Base-by-base conservation (phyloP, 192 early-diverging fungal genomes). In the Irineochytrium annulatum region DNA sequence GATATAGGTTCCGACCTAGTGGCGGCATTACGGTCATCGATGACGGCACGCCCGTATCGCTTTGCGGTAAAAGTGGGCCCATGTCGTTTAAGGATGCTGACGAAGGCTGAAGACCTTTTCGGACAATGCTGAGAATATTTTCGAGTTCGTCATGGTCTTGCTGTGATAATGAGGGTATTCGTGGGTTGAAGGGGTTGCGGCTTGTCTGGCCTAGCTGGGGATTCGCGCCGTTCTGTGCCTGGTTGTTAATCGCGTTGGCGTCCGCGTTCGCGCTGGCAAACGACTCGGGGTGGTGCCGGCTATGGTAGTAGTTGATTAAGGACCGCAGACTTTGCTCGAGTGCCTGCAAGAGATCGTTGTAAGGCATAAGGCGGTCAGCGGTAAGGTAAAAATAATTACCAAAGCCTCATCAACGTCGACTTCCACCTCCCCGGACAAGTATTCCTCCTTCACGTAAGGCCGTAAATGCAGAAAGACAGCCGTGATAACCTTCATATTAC, bases 401-500 rank as follows among this genome's bases (percentile, higher is more conserved):
- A 85, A 53, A 16, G 86, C 87, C 30, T 91, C 88, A 32, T 91
- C 88, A 19, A 81, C 45, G 57, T 90, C 86, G 8, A 72, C 70
- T 29, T 92, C 89, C 1, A 73, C 66, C 52, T 92, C 89, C 13
- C 83, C 80, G 4, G 79, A 70, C 2, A 92, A 71, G 74, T 84
- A 90, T 29, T 91, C 86, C 60, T 91, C 89, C 14, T 71, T 60
- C 27, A 90, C 58, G 57, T 73, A 75, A 0, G 87, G 84, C 1
- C 75, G 66, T 49, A 88, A 73, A 29, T 77, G 75, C 34, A 87
- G 55, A 60, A 83, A 91, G 32, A 91, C 90, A 0, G 79, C 69
- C 20, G 91, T 89, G 26, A 92, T 86, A 2, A 87, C 77, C 55
- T 85, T 87, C 89, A 91, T 91, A 60, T 91, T 91, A 43, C 66